phyloP scores from a whole-genome alignment of 805 yeast genomes.

The Ogataea zsoltii region DNA sequence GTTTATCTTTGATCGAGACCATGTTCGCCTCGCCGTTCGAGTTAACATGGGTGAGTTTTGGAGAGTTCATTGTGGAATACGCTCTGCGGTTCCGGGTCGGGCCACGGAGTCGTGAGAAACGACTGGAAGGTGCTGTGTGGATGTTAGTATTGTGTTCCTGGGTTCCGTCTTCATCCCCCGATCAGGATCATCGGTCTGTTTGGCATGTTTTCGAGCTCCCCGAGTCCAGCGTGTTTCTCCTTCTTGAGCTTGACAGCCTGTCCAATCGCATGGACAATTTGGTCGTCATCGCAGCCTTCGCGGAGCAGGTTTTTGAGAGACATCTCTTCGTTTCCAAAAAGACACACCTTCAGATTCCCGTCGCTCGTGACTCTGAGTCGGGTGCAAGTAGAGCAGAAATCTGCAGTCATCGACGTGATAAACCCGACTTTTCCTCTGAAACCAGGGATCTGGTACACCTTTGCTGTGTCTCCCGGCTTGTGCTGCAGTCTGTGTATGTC shows the following conservation, averaged over 20 bases:
- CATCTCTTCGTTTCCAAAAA: slow-evolving; percentile 53
- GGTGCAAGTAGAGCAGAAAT: slow-evolving; percentile 54
- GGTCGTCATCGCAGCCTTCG: slow-evolving; percentile 35
- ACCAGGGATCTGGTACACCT: slow-evolving; percentile 43
- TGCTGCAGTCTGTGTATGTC: slow-evolving; percentile 23
- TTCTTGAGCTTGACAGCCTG: slow-evolving; percentile 47
- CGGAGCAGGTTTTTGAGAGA: slow-evolving; percentile 47
- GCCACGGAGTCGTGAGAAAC: too few relatives aligned
- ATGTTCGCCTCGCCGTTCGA: slow-evolving; percentile 41
- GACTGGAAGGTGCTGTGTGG: too few relatives aligned
- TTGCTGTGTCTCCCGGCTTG: slow-evolving; percentile 51
- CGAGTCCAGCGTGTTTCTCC: slow-evolving; percentile 53
- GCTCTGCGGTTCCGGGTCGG: too few relatives aligned
- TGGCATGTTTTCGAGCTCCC: slow-evolving; percentile 44
- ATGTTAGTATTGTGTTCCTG: slow-evolving; percentile 10
- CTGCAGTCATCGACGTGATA: slow-evolving; percentile 56
- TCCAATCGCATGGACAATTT: slow-evolving; percentile 42
- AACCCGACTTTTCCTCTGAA: slow-evolving; percentile 50
- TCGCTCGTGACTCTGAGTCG: slow-evolving; percentile 52
- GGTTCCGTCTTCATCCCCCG: slow-evolving; percentile 44
- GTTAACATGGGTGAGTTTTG: slow-evolving; percentile 40
- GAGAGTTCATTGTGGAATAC: slow-evolving; percentile 1
- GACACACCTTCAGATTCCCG: slow-evolving; percentile 55
- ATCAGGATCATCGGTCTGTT: slow-evolving; percentile 59
- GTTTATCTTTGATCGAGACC: slow-evolving; percentile 49